These are phyloP conservation scores for Cyclanthera cordifolia DNA, from an alignment of 306 rosid species.

Conservation along the genomic window DNA sequence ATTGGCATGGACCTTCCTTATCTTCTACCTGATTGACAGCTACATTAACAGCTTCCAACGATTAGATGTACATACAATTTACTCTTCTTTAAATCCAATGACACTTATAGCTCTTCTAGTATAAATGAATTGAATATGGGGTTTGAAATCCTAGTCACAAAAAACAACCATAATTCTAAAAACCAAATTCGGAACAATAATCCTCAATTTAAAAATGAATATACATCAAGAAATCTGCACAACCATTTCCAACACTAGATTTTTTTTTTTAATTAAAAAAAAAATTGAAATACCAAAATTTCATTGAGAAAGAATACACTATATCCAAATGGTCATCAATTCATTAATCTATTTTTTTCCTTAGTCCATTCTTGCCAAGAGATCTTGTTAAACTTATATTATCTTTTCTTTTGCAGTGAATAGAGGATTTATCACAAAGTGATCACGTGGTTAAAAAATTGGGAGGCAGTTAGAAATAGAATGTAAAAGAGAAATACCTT, in stretches of 20 bases:
- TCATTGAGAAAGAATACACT: not conserved
- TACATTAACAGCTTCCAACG: not conserved
- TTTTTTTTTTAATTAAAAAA: too few species aligned
- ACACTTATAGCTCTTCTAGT: not conserved
- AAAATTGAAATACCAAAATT: too few species aligned
- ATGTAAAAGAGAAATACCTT: constrained; percentile 36
- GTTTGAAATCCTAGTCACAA: not conserved
- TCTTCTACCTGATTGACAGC: not conserved
- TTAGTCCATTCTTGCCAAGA: not conserved
- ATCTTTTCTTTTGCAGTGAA: not conserved
- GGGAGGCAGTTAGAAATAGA: not conserved
- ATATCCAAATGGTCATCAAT: not conserved
- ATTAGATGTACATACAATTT: not conserved
- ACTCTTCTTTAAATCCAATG: not conserved
- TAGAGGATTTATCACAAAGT: not conserved
- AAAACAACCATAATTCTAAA: not conserved
- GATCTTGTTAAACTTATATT: not conserved
- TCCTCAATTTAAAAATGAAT: not conserved
- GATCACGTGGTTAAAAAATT: not conserved
- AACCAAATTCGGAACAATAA: not conserved
- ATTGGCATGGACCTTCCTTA: not conserved
- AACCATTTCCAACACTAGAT: not conserved
- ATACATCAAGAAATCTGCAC: not conserved
- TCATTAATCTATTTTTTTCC: not conserved
- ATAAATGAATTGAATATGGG: not conserved